Evolutionary conservation across 257 asterid species (phyloP).

Genomic region (Forsythia viridissima): DNA sequence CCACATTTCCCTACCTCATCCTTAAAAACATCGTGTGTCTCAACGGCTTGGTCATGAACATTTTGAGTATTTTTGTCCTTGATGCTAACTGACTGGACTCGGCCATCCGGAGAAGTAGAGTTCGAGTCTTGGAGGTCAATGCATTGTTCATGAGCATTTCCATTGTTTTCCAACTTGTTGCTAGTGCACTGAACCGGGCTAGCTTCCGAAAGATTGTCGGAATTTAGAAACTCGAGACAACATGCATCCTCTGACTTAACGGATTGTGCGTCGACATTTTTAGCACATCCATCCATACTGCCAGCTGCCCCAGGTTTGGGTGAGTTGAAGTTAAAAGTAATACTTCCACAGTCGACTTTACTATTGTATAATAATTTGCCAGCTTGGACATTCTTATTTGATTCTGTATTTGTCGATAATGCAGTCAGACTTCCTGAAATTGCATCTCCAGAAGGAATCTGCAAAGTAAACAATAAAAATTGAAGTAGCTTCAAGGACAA

Average conservation of each 20-base stretch:
- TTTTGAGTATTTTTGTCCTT: constrained; percentile 9
- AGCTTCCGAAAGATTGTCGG: constrained; percentile 21
- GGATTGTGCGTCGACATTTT: constrained; percentile 21
- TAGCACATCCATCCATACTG: constrained; percentile 15
- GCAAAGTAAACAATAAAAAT: constrained; percentile 25
- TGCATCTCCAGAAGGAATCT: constrained; percentile 41
- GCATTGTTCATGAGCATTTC: constrained; percentile 20
- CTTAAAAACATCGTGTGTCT: constrained; percentile 19
- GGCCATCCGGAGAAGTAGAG: constrained; percentile 16
- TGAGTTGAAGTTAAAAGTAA: constrained; percentile 54
- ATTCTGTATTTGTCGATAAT: constrained; percentile 31
- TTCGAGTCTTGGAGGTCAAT: constrained; percentile 15
- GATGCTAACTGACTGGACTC: constrained; percentile 14
- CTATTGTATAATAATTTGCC: constrained; percentile 36
- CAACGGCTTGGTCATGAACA: constrained; percentile 20
- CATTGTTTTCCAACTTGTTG: constrained; percentile 20
- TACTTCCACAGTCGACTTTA: constrained; percentile 45
- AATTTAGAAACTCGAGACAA: constrained; percentile 7
- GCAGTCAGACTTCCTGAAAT: constrained; percentile 28
- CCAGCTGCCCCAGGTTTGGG: constrained; percentile 19
- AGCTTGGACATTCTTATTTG: constrained; percentile 36
- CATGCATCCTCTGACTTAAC: constrained; percentile 13
- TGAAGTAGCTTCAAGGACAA: constrained; percentile 16
- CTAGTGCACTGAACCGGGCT: constrained; percentile 18
- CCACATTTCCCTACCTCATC: constrained; percentile 20